Percentiles rank a stretch among this genome's conserved stretches.
phyloP scores from a whole-genome alignment of 2,329 filamentous ascomycete genomes.

The Alternaria arborescens region DNA sequence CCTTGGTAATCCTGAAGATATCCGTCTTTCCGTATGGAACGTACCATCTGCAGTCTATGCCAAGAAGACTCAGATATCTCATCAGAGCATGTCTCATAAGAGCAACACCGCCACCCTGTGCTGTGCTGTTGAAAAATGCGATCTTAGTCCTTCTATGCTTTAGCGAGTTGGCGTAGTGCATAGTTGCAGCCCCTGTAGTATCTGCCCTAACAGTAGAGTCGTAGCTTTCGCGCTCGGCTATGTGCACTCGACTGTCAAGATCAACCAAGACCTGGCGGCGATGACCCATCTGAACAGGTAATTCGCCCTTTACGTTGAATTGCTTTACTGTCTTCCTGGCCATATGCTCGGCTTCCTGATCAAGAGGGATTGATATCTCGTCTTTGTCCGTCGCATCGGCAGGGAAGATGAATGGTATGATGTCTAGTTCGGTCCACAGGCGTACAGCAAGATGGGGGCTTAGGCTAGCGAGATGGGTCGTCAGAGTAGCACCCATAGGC shows the following conservation, averaged over 20 bases:
- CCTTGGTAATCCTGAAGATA: constrained; percentile 85
- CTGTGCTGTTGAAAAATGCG: constrained; percentile 80
- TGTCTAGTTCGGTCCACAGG: constrained; percentile 79
- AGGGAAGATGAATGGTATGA: constrained; percentile 72
- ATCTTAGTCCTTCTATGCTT: constrained; percentile 71
- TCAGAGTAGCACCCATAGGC: constrained; percentile 77
- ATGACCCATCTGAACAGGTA: constrained; percentile 5
- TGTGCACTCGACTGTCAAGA: constrained; percentile 68
- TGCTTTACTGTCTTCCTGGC: constrained; percentile 75
- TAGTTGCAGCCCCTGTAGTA: constrained; percentile 71
- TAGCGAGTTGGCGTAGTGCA: constrained; percentile 69
- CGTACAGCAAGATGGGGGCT: constrained; percentile 73
- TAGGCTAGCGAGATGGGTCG: constrained; percentile 64
- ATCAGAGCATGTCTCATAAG: constrained; percentile 83
- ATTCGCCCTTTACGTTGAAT: constrained; percentile 17
- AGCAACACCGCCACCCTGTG: constrained; percentile 83
- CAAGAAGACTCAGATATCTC: constrained; percentile 72
- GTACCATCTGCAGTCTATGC: constrained; percentile 76
- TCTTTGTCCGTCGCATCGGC: constrained; percentile 16
- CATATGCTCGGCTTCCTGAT: constrained; percentile 84
- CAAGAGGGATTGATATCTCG: constrained; percentile 66
- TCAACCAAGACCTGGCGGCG: constrained; percentile 60
- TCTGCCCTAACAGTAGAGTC: constrained; percentile 64
- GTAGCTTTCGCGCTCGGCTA: constrained; percentile 67
- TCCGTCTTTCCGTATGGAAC: constrained; percentile 80